Conservation (phyloP, 75 land plant species). For the Adiantum capillusveneris region DNA sequence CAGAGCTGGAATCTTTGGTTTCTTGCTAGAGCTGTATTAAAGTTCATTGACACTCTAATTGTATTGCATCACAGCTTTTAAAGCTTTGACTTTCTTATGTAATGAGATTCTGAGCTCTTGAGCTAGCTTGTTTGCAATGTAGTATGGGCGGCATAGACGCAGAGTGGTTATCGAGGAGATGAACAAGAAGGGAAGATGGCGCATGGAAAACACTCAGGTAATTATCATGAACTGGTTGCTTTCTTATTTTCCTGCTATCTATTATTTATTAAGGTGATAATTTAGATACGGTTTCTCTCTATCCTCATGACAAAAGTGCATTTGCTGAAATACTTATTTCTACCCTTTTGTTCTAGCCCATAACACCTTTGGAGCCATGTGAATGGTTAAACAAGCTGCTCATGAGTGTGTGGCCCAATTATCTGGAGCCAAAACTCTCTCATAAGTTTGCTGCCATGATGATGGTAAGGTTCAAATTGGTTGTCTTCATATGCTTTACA, state of each 20-base stretch:
- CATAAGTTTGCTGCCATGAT: conserved; percentile 46
- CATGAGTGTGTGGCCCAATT: conserved; percentile 83
- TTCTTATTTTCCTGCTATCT: not conserved
- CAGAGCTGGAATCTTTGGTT: too few relatives aligned
- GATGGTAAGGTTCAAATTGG: conserved; percentile 60
- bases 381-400: conserved; percentile 89
- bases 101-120: too few relatives aligned
- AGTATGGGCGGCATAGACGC: conserved; percentile 73
- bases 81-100: too few relatives aligned
- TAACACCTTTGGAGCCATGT: conserved; percentile 87
- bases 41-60: too few relatives aligned
- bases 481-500: too few relatives aligned
- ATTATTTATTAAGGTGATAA: too few relatives aligned
- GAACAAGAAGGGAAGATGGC: conserved; percentile 70
- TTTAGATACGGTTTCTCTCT: not conserved
- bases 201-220: conserved; percentile 52
- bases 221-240: not conserved
- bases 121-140: not conserved
- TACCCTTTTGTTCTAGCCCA: conserved; percentile 48
- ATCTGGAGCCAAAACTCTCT: conserved; percentile 66
- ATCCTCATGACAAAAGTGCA: not conserved
- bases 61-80: too few relatives aligned
- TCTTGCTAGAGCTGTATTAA: too few relatives aligned
- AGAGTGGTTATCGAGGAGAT: conserved; percentile 53
- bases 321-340: not conserved